Evolutionary conservation across 805 yeast genomes (phyloP).

Genomic region (Citeromyces matritensis): DNA sequence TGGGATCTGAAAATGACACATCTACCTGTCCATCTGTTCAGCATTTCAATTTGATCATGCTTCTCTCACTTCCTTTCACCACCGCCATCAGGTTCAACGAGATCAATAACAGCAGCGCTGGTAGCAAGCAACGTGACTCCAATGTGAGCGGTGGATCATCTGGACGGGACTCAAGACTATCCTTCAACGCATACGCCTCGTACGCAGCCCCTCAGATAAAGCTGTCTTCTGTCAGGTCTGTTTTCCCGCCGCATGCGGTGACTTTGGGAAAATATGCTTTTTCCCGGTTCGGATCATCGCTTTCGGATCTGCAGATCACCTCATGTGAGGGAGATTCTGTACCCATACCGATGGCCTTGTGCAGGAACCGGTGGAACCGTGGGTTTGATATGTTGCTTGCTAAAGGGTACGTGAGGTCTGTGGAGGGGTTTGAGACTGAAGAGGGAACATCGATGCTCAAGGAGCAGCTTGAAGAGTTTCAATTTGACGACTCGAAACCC

Average conservation of each 20-base stretch:
- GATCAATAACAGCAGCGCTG: not conserved
- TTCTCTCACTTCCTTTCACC: constrained; percentile 38
- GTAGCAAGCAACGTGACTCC: not conserved
- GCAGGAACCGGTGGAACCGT: constrained; percentile 67
- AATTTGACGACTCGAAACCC: no score
- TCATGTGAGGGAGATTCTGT: constrained; percentile 59
- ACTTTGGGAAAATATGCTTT: constrained; percentile 65
- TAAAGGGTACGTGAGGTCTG: constrained; percentile 48
- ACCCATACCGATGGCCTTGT: constrained; percentile 41
- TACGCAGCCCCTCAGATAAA: constrained; percentile 62
- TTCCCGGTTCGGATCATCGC: constrained; percentile 38
- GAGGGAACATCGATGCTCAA: not conserved
- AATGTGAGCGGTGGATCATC: not conserved
- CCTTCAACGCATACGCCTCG: constrained; percentile 46
- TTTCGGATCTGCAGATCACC: constrained; percentile 60
- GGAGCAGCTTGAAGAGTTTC: not conserved
- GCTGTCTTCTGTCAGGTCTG: constrained; percentile 50
- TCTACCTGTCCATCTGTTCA: constrained; percentile 29
- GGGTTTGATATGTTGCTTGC: constrained; percentile 50
- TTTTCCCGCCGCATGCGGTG: constrained; percentile 65
- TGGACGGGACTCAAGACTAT: no score
- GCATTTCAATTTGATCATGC: constrained; percentile 28
- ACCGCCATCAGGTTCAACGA: constrained; percentile 18
- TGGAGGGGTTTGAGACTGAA: constrained; percentile 10
- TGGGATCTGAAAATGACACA: constrained; percentile 37